Conservation (phyloP, 768 basidiomycete species). For the Daedaleopsis sinensis region DNA sequence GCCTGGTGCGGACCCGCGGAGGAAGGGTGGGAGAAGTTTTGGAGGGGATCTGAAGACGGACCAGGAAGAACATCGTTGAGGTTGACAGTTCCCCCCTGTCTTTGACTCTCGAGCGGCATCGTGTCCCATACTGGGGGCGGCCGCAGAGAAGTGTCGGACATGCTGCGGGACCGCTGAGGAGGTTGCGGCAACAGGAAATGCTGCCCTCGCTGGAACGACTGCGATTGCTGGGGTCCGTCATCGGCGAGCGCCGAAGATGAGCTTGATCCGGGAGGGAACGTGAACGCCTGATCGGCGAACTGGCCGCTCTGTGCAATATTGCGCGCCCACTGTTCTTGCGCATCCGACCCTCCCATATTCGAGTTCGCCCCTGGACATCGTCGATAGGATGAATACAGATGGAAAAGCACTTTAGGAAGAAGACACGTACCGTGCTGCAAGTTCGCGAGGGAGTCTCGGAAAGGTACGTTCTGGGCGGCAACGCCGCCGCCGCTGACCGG, state of each 20-base stretch:
- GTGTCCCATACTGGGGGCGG: slow-evolving; percentile 53
- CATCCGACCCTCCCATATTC: slow-evolving; percentile 12
- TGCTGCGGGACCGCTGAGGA: slow-evolving; percentile 52
- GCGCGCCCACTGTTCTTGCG: slow-evolving; percentile 15
- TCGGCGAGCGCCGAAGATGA: slow-evolving; percentile 17
- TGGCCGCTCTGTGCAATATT: slow-evolving; percentile 17
- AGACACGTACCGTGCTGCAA: slow-evolving; percentile 55
- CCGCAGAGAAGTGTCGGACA: slow-evolving; percentile 62
- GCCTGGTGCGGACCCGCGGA: slow-evolving; percentile 32
- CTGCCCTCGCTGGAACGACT: slow-evolving; percentile 20
- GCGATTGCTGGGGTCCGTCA: slow-evolving; percentile 19
- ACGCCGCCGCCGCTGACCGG: slow-evolving; percentile 68
- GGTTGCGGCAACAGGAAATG: slow-evolving; percentile 37
- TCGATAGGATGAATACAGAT: background rate
- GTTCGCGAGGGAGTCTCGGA: slow-evolving; percentile 52
- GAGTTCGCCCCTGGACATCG: slow-evolving; percentile 7
- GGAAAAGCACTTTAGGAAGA: background rate
- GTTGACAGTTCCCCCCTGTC: slow-evolving; percentile 39
- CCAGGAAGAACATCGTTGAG: slow-evolving; percentile 45
- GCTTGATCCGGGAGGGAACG: slow-evolving; percentile 19
- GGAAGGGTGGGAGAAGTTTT: slow-evolving; percentile 22
- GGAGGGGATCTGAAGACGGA: slow-evolving; percentile 24
- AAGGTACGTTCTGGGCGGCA: slow-evolving; percentile 48
- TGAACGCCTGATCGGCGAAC: slow-evolving; percentile 19
- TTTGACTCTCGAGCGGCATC: slow-evolving; percentile 33